Conservation (phyloP, 2,329 filamentous ascomycete genomes). For the Alternaria sp. region DNA sequence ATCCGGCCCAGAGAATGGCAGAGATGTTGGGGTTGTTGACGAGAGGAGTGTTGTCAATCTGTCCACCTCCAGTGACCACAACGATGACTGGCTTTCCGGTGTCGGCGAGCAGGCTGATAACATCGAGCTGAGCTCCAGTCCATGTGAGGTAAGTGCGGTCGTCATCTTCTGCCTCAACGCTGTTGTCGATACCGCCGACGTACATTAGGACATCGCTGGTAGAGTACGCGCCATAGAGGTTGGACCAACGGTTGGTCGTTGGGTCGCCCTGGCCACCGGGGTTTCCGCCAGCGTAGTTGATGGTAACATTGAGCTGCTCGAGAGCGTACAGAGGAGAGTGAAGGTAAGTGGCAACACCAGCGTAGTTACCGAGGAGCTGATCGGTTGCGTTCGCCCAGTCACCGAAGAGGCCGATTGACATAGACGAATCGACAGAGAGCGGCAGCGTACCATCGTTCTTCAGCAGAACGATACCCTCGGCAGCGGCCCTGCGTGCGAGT, state of each 20-base stretch:
- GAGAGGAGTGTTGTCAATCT: slow-evolving; percentile 61
- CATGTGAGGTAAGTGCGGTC: slow-evolving; percentile 62
- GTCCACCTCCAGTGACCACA: slow-evolving; percentile 60
- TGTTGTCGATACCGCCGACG: slow-evolving; percentile 62
- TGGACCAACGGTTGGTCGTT: slow-evolving; percentile 31
- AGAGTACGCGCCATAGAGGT: slow-evolving; percentile 25
- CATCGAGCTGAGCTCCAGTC: slow-evolving; percentile 59
- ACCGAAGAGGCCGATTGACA: slow-evolving; percentile 64
- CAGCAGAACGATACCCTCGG: slow-evolving; percentile 58
- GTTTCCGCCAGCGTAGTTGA: slow-evolving; percentile 36
- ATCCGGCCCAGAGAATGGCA: slow-evolving; percentile 64
- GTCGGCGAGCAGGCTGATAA: slow-evolving; percentile 57
- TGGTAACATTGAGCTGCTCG: slow-evolving; percentile 50
- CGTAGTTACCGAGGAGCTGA: slow-evolving; percentile 67
- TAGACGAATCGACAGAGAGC: slow-evolving; percentile 45
- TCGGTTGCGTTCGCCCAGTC: slow-evolving; percentile 62
- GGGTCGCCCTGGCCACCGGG: slow-evolving; percentile 37
- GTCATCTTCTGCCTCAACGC: slow-evolving; percentile 58
- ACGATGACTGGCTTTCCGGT: slow-evolving; percentile 60
- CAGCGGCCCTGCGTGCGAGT: slow-evolving; percentile 61
- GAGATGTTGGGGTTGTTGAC: slow-evolving; percentile 56
- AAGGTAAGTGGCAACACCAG: slow-evolving; percentile 62
- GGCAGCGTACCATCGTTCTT: slow-evolving; percentile 61
- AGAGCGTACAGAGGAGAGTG: slow-evolving; percentile 62
- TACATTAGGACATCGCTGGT: slow-evolving; percentile 61